Evolutionary conservation across 768 basidiomycete genomes (phyloP).

Genomic region (Tylopilus rubrobrunneus): DNA sequence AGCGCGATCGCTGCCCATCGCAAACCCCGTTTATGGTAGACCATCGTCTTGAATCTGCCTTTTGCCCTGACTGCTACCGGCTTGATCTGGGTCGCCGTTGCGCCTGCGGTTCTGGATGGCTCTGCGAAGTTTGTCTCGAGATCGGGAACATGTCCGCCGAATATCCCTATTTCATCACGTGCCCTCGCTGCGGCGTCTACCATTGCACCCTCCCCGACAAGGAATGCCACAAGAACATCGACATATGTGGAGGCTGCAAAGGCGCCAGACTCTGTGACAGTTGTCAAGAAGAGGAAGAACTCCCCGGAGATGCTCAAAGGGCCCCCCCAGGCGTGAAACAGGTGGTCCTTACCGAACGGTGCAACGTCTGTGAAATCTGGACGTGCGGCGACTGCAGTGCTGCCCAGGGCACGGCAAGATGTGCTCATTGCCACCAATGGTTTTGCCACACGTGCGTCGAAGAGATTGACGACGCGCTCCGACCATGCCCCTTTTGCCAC

Average conservation of each 20-base stretch:
- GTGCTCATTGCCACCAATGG: slow-evolving; percentile 1
- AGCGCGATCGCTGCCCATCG: slow-evolving; percentile 6
- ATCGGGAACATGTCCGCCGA: not conserved
- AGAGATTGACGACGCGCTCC: not conserved
- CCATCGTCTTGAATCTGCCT: not conserved
- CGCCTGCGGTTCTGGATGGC: not conserved
- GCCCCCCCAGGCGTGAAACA: not conserved
- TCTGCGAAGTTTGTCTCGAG: slow-evolving; percentile 6
- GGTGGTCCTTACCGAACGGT: not conserved
- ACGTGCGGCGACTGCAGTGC: slow-evolving; percentile 5
- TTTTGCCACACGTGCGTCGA: slow-evolving; percentile 1
- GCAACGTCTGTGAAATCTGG: slow-evolving; percentile 3
- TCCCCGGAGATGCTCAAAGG: not conserved
- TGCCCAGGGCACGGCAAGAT: not conserved
- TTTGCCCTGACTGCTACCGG: slow-evolving; percentile 9
- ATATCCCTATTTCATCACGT: slow-evolving; percentile 4
- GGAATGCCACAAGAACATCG: not conserved
- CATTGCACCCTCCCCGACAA: not conserved
- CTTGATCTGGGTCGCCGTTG: not conserved
- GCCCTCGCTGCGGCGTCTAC: slow-evolving; percentile 12
- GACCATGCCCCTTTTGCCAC: slow-evolving; percentile 1
- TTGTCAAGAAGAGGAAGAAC: slow-evolving; percentile 14
- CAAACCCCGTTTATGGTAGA: not conserved
- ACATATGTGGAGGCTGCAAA: slow-evolving; percentile 7
- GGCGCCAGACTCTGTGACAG: not conserved